A percentile compares a stretch with the other conserved stretches of the same genome.
phyloP scores from a whole-genome alignment of 202 grass and related monocot genomes.

The Zizania palustris region DNA sequence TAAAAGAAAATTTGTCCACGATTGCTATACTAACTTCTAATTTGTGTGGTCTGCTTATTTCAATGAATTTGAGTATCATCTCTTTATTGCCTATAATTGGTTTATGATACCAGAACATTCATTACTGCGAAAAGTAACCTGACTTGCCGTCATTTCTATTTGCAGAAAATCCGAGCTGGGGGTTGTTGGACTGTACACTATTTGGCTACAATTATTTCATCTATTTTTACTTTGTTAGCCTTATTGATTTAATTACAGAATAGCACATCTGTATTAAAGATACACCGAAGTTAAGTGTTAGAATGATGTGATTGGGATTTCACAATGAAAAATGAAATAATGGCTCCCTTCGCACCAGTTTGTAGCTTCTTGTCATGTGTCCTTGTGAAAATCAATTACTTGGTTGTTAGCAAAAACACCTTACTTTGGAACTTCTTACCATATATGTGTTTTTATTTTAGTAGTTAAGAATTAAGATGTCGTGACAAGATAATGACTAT shows the following conservation, averaged over 20 bases:
- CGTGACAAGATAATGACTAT: constrained; percentile 16
- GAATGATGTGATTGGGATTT: constrained; percentile 40
- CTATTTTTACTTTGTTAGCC: constrained; percentile 50
- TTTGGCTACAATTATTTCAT: constrained; percentile 52
- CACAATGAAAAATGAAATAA: constrained; percentile 43
- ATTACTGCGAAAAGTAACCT: constrained; percentile 14
- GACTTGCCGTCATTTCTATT: constrained; percentile 43
- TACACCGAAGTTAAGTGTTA: constrained; percentile 33
- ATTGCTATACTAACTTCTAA: neutral
- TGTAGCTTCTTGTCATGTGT: neutral
- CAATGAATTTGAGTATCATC: neutral
- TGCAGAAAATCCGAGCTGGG: constrained; percentile 59
- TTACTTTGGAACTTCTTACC: constrained; percentile 1
- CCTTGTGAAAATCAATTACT: neutral
- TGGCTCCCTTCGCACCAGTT: constrained; percentile 2
- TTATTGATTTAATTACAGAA: constrained; percentile 39
- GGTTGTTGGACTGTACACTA: constrained; percentile 46
- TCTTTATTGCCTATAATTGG: constrained; percentile 29
- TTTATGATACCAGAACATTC: neutral
- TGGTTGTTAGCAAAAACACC: neutral
- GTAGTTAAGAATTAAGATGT: neutral
- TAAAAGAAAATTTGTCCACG: constrained; percentile 1
- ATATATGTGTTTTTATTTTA: constrained; percentile 27
- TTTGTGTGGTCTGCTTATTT: neutral
- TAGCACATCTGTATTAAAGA: constrained; percentile 44